Evolutionary conservation across 306 rosid species (phyloP), one percentile per base, ranked within the genome.

Genomic region (Cucumis melo): DNA sequence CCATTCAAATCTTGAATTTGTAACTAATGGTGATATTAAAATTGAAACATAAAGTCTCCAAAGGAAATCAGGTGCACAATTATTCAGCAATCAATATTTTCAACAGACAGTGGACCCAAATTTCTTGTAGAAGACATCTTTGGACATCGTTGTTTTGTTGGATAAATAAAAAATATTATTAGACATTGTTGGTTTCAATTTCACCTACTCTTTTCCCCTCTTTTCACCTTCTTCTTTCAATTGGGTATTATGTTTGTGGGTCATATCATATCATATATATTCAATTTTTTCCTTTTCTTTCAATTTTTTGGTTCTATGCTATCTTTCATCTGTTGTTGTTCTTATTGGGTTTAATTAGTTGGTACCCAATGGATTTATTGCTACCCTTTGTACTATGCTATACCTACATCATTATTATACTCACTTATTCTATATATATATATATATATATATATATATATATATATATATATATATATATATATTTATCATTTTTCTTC

Each of bases 1-100:
- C n/a, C n/a, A n/a, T n/a, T n/a, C n/a, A n/a, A n/a, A n/a, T n/a
- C n/a, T n/a, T n/a, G 4, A 32, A 32, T 32, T 32, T 32, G 36
- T n/a, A 55, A 38, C 29, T 0, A 38, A 38, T 55, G 11, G 16
- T 27, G 16, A 21, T 23, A 59, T 24, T 59, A 17, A 59, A 59
- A 59, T 59, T 29, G 20, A 61, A 14, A n/a, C 67, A 61, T 61
- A 61, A 61, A 61, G 67, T 29, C 41, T 29, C 42, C 11, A 7
- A 64, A 64, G 27, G 14, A 24, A 48, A 29, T 16, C 4, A 73
- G 46, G 2, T 67, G 53, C 19, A 67, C 38, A 75, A 75, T 51
- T 75, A 75, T 73, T 73, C n/a, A 20, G 66, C 62, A 75, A 38
- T 74, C 42, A 53, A 73, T 66, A 19, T 20, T 67, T 67, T 41